Percentiles rank a stretch among this genome's conserved stretches.
These are phyloP conservation scores for Pythium rhizo-oryzae DNA, from an alignment of 352 stramenopile genomes.

Conservation along the genomic window DNA sequence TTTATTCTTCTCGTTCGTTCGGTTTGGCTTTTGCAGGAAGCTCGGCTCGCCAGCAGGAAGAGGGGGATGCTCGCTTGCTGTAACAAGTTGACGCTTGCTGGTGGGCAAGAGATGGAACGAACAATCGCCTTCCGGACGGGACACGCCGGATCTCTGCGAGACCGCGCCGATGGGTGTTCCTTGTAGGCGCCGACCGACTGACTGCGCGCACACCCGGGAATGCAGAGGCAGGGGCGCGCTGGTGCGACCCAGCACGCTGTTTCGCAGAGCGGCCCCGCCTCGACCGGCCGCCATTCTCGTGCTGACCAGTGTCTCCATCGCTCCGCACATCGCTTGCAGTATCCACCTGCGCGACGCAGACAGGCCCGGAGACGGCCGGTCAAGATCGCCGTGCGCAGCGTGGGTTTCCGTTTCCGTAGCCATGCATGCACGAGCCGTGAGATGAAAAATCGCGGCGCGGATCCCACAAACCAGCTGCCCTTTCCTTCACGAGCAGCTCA, in stretches of 20 bases:
- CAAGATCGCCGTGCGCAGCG: background rate
- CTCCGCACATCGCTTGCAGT: conserved; percentile 3
- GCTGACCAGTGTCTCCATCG: conserved; percentile 14
- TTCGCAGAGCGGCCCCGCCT: conserved; percentile 8
- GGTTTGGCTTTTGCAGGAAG: background rate
- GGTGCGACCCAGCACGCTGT: conserved; percentile 11
- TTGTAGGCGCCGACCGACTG: no score
- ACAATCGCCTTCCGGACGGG: background rate
- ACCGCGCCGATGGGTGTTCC: no score
- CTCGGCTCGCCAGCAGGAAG: background rate
- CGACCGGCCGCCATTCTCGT: background rate
- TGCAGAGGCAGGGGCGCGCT: conserved; percentile 18
- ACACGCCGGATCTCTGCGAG: conserved; percentile 25
- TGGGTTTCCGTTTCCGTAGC: conserved; percentile 9
- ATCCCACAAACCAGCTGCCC: conserved; percentile 22
- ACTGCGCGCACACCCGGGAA: background rate
- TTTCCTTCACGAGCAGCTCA: background rate
- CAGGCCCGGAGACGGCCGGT: background rate
- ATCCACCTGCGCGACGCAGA: conserved; percentile 3
- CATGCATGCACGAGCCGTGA: conserved; percentile 9
- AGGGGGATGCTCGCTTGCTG: background rate
- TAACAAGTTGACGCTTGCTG: conserved; percentile 17
- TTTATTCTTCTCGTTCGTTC: background rate
- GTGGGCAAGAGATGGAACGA: conserved; percentile 22
- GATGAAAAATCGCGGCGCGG: conserved; percentile 16